A percentile compares a stretch with the other conserved stretches of the same genome.
Evolutionary conservation across 805 yeast species (phyloP).

Genomic region (Starmerella apicola): DNA sequence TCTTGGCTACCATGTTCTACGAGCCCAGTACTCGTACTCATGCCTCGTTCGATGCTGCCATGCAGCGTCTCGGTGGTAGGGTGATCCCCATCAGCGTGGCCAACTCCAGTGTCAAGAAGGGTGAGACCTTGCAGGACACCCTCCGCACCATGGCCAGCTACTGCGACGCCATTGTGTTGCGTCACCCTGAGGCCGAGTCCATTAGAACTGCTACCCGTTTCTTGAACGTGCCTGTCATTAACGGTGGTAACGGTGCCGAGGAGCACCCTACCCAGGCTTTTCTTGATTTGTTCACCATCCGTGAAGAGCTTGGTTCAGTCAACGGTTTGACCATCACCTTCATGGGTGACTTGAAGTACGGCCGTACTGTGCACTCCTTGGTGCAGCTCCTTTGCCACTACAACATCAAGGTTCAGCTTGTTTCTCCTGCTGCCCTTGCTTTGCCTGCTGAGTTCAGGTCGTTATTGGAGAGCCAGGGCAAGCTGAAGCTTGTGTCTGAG

Average conservation of each 20-base stretch:
- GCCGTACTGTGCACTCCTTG: constrained; percentile 96
- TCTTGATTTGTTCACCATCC: constrained; percentile 90
- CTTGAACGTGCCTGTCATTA: constrained; percentile 92
- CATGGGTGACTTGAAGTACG: constrained; percentile 97
- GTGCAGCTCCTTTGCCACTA: constrained; percentile 82
- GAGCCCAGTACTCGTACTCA: constrained; percentile 98
- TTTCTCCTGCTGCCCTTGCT: constrained; percentile 76
- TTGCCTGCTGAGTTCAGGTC: constrained; percentile 65
- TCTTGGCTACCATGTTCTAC: constrained; percentile 88
- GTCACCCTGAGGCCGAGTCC: constrained; percentile 89
- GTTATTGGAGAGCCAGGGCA: constrained; percentile 51
- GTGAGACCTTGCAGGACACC: constrained; percentile 96
- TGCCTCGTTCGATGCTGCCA: constrained; percentile 95
- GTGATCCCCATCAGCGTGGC: constrained; percentile 76
- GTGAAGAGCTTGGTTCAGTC: constrained; percentile 97
- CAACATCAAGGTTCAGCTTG: constrained; percentile 84
- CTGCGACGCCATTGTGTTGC: constrained; percentile 90
- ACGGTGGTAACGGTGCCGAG: constrained; percentile 95
- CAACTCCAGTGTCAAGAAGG: constrained; percentile 92
- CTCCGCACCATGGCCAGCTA: constrained; percentile 89
- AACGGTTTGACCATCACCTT: constrained; percentile 96
- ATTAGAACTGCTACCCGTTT: constrained; percentile 91
- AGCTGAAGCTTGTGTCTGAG: constrained; percentile 63
- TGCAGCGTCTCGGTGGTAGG: constrained; percentile 99
- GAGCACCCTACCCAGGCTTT: constrained; percentile 99